Evolutionary conservation across 2,329 filamentous ascomycete genomes (phyloP), one percentile per base, ranked within the genome.

Genomic region (Hymenoscyphus fructigenus): DNA sequence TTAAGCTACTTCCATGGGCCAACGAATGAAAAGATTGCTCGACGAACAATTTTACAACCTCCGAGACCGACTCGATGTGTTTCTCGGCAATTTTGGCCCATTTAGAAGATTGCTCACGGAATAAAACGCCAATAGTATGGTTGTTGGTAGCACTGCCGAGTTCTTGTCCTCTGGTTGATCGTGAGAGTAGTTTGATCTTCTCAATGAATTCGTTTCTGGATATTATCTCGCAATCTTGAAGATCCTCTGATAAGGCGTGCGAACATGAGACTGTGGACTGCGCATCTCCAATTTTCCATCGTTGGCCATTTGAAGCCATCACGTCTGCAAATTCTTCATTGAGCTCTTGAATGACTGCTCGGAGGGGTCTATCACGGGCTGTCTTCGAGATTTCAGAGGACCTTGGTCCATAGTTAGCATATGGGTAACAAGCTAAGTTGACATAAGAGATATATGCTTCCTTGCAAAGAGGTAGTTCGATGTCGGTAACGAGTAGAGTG

Each of bases 331-430:
- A 65, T 32, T 61, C 20, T 14, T 57, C 34, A 44, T 61, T 65
- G 34, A 65, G 55, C 44, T 65, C 61, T 34, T 65, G 59, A 38
- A 65, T 55, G 34, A 65, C 59, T 7, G 63, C 59, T n/a, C 63
- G 26, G 5, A 65, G 34, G 26, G 36, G 63, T 58, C 55, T 65
- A 23, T 32, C 36, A 15, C 59, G 32, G 17, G 20, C 10, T 26
- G 23, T 44, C 14, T 57, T 41, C 15, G 53, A 23, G 29, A 57
- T 26, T 34, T 26, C 23, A 32, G 29, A 32, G 3, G 29, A 32
- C 29, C 29, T 32, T 5, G 3, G 1, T 32, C 3, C 5, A 32
- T 32, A 6, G 9, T 32, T 32, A 32, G 9, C 29, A 29, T 29
- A 32, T 7, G 29, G 29, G 29, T 32, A 32, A 32, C 29, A 32